phyloP scores from a whole-genome alignment of 2,329 filamentous ascomycete species.

The Aureobasidium vineae region DNA sequence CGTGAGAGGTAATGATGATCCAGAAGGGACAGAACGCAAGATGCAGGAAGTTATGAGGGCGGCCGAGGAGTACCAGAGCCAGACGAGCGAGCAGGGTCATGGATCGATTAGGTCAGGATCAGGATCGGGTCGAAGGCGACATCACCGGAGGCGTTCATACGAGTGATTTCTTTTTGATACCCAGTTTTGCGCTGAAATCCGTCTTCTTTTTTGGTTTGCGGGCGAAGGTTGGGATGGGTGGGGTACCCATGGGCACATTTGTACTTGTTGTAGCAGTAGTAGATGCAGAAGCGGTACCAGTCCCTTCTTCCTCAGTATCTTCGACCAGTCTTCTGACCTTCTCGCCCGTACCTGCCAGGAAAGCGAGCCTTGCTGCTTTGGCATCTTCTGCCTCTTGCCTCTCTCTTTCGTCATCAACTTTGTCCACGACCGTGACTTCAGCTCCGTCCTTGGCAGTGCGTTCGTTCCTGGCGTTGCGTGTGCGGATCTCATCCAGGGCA shows the following conservation, averaged over 20 bases:
- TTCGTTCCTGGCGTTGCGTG: conserved; percentile 84
- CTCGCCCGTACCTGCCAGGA: conserved; percentile 61
- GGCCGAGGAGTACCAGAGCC: conserved; percentile 14
- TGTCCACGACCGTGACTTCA: conserved; percentile 55
- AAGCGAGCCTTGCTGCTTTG: conserved; percentile 75
- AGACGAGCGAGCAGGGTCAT: conserved; percentile 1
- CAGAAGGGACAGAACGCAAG: background rate
- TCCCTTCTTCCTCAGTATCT: conserved; percentile 45
- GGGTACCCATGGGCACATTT: conserved; percentile 40
- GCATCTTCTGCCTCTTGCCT: conserved; percentile 77
- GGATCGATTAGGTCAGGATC: background rate
- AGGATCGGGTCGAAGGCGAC: background rate
- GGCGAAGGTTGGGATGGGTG: conserved; percentile 66
- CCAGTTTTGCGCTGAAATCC: conserved; percentile 68
- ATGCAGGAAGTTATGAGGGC: background rate
- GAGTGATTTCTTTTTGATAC: conserved; percentile 76
- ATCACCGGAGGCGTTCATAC: conserved; percentile 20
- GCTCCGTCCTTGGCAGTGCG: conserved; percentile 64
- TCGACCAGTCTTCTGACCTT: conserved; percentile 55
- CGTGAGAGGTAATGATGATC: background rate
- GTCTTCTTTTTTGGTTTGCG: conserved; percentile 84
- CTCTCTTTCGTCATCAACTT: conserved; percentile 60
- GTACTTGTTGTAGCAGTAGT: conserved; percentile 29
- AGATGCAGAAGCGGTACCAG: conserved; percentile 13
- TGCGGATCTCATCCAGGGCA: conserved; percentile 90